Evolutionary conservation across 306 rosid species (phyloP).

Genomic region (Glycine soja): DNA sequence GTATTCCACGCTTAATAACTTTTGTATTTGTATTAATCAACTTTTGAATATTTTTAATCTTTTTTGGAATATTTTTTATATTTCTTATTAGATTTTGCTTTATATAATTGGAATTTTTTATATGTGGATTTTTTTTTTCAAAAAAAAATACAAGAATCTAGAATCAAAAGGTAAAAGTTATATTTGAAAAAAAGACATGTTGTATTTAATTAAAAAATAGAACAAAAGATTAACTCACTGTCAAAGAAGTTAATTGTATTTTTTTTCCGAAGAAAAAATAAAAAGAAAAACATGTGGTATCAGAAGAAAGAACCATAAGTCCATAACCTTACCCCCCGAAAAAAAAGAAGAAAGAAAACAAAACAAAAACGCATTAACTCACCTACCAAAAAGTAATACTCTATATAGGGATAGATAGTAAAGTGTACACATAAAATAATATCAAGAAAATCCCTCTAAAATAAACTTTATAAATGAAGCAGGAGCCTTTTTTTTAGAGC

Average conservation of each 20-base stretch:
- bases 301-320: too few relatives aligned
- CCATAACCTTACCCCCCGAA: too few relatives aligned
- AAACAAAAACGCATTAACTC: too few relatives aligned
- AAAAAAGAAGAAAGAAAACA: too few relatives aligned
- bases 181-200: neutral
- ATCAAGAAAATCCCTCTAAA: too few relatives aligned
- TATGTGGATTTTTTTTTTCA: neutral
- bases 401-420: too few relatives aligned
- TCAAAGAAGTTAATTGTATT: neutral
- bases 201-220: too few relatives aligned
- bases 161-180: neutral
- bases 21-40: neutral
- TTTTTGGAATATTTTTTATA: neutral
- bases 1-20: neutral
- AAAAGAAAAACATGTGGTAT: neutral
- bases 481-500: too few relatives aligned
- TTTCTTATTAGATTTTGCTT: neutral
- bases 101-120: neutral
- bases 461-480: too few relatives aligned
- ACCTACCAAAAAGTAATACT: too few relatives aligned
- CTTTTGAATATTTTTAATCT: neutral
- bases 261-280: too few relatives aligned
- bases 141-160: neutral
- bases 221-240: neutral
- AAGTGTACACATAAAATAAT: too few relatives aligned